These are phyloP conservation scores for Lichtheimia ornata DNA, from an alignment of 371 early-diverging fungal genomes.

Conservation along the genomic window DNA sequence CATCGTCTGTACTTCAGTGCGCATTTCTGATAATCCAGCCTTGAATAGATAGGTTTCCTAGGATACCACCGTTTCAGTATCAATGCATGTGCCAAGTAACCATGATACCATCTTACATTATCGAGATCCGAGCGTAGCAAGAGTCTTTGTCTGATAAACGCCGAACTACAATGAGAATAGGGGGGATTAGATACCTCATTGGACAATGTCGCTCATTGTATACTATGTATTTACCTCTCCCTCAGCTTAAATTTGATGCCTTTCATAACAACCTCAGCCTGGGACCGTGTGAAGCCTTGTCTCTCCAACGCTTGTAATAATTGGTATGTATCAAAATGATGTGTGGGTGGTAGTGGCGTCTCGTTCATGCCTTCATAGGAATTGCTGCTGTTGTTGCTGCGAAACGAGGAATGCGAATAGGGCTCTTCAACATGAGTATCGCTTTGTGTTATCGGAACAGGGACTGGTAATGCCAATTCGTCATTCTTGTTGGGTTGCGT, in stretches of 20 bases:
- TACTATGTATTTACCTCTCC: conserved; percentile 32
- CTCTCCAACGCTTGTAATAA: conserved; percentile 63
- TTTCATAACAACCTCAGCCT: conserved; percentile 75
- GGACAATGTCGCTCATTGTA: neutral
- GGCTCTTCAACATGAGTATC: neutral
- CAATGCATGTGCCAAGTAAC: neutral
- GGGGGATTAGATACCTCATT: no score
- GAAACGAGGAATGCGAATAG: neutral
- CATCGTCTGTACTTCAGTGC: conserved; percentile 85
- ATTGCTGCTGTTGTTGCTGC: neutral
- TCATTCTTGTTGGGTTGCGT: conserved; percentile 1
- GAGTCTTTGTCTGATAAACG: conserved; percentile 21
- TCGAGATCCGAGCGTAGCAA: conserved; percentile 55
- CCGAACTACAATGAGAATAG: conserved; percentile 11
- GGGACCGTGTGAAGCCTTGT: conserved; percentile 66
- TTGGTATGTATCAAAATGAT: conserved; percentile 73
- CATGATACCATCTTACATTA: conserved; percentile 31
- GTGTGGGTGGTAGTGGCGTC: conserved; percentile 13
- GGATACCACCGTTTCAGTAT: neutral
- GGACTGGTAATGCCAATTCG: conserved; percentile 2
- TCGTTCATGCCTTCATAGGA: neutral
- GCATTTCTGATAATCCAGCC: conserved; percentile 79
- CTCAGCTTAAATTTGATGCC: conserved; percentile 67
- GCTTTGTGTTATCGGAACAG: neutral
- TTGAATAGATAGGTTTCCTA: conserved; percentile 72